Base-by-base conservation (phyloP, 192 early-diverging fungal genomes). In the Jimgerdemannia lactiflua region DNA sequence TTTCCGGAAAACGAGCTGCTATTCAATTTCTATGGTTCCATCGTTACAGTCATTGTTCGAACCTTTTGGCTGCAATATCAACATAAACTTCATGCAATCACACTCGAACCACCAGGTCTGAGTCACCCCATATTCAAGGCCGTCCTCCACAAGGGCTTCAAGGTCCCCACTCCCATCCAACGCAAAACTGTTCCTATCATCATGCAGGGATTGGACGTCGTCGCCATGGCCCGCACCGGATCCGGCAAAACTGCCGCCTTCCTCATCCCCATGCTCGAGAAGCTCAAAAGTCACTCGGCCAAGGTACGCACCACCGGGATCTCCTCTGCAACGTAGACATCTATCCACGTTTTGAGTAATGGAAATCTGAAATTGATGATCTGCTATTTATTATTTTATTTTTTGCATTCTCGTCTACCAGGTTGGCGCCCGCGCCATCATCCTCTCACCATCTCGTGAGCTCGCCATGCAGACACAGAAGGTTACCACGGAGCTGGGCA, bases 91-190 rank as follows among this genome's bases (percentile, higher is more conserved):
- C 29, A 29, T 67, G n/a, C 29, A 29, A 29, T 29, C 1, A 29
- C 42, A 69, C 4, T 43, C n/a, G 64, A 72, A 43, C 65, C 39
- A 42, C 14, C 70, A 92, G 91, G 96, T 29, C 85, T 99, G 64
- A 92, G 92, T 42, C 90, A 91, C 69, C 86, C 89, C 42, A 83
- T 97, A 18, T 96, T 92, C 85, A 93, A 93, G 65, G 95, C 95
- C 14, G 88, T 99, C 76, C 75, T 92, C n/a, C 89, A 95, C 74
- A 95, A 95, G 76, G 97, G 97, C 4, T 99, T 95, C 85, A 97
- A 97, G 75, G 90, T 98, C 3, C 98, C 98, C n/a, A 99, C 98
- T 20, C 97, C 98, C 6, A 97, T 99, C 79, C 98, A 99, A 84
- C 91, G 98, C 69, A 94, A 95, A 81, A 87, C 94, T 42, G 97